Evolutionary conservation across 2,329 filamentous ascomycete genomes (phyloP).

Genomic region (Chaetothyriales sp.): DNA sequence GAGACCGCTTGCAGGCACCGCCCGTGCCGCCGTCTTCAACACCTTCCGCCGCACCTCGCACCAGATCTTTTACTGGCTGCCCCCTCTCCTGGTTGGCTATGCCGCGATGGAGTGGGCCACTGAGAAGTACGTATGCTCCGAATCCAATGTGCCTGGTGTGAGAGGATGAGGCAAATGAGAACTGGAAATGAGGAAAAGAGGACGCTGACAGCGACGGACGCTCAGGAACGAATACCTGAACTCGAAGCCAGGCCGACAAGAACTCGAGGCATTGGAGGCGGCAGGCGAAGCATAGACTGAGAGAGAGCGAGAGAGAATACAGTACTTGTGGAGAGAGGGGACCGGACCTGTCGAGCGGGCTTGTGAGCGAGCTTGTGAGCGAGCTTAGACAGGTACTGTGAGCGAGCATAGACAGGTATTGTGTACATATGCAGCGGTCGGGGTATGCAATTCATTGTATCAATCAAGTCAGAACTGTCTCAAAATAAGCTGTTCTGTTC

Average conservation of each 20-base stretch:
- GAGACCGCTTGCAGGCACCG: slow-evolving; percentile 65
- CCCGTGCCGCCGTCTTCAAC: slow-evolving; percentile 86
- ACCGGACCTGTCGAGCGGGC: neutral
- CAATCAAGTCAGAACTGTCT: neutral
- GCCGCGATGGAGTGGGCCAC: slow-evolving; percentile 79
- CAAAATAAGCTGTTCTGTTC: neutral
- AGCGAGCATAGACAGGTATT: neutral
- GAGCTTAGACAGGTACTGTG: neutral
- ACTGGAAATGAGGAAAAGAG: neutral
- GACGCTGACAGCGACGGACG: neutral
- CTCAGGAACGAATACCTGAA: slow-evolving; percentile 37
- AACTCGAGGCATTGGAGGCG: slow-evolving; percentile 4
- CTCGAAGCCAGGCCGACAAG: slow-evolving; percentile 32
- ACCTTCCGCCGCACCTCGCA: slow-evolving; percentile 70
- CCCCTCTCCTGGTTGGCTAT: slow-evolving; percentile 68
- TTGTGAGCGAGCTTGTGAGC: too few species aligned
- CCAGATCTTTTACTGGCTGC: slow-evolving; percentile 80
- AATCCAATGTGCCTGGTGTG: slow-evolving; percentile 4
- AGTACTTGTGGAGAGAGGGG: neutral
- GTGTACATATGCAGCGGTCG: neutral
- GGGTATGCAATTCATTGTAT: neutral
- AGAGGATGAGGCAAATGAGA: slow-evolving; percentile 1
- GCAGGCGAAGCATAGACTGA: slow-evolving; percentile 1
- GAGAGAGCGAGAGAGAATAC: neutral
- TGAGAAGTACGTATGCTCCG: slow-evolving; percentile 55